Conservation (phyloP, 2,329 filamentous ascomycete species). For the Neonectria neomacrospora region DNA sequence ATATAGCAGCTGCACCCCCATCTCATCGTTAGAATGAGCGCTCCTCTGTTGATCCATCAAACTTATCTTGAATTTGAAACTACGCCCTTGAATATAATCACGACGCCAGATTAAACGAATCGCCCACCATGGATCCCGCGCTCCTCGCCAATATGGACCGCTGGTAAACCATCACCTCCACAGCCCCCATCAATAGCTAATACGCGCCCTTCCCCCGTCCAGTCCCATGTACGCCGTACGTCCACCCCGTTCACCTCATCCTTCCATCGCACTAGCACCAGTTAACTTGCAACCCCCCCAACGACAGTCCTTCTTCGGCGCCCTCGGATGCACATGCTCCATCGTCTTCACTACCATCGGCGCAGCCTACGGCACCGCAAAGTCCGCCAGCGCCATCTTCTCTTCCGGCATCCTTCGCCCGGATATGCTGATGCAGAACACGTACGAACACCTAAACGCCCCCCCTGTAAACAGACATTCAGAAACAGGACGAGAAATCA, state of each 20-base stretch:
- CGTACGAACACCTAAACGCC: slow-evolving; percentile 39
- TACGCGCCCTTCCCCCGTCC: not conserved
- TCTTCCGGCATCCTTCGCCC: slow-evolving; percentile 57
- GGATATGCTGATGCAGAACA: slow-evolving; percentile 57
- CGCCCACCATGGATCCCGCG: slow-evolving; percentile 45
- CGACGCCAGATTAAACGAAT: not conserved
- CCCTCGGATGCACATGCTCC: slow-evolving; percentile 55
- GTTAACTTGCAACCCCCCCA: not conserved
- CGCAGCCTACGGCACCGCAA: slow-evolving; percentile 58
- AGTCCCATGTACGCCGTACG: slow-evolving; percentile 60
- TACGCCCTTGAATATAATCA: not conserved
- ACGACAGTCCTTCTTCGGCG: slow-evolving; percentile 55
- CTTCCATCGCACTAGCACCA: not conserved
- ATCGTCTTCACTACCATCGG: slow-evolving; percentile 65
- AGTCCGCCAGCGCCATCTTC: slow-evolving; percentile 57
- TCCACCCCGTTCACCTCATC: slow-evolving; percentile 19
- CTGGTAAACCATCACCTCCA: slow-evolving; percentile 44
- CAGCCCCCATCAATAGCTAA: slow-evolving; percentile 8
- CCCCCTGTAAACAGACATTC: not conserved
- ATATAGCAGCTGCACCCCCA: slow-evolving; percentile 2
- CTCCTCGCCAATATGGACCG: slow-evolving; percentile 50
- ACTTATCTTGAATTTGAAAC: not conserved
- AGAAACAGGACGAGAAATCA: not conserved
- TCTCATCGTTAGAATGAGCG: not conserved
- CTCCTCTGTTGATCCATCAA: not conserved